Evolutionary conservation across 306 rosid species (phyloP).

Genomic region (Gillenia trifoliata): DNA sequence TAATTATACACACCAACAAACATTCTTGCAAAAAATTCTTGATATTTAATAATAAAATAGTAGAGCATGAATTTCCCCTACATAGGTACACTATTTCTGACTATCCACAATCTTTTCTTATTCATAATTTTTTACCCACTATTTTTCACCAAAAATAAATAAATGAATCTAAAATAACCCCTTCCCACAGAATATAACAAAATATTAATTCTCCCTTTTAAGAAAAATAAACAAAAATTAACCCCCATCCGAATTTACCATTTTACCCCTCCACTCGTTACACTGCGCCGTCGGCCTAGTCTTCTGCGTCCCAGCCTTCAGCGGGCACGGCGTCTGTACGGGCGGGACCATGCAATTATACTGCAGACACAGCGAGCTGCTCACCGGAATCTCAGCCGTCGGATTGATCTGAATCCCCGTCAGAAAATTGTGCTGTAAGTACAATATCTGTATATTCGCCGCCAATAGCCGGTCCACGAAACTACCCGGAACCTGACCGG

Average conservation of each 20-base stretch:
- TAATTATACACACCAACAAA: neutral
- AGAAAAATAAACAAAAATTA: neutral
- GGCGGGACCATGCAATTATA: constrained; percentile 98
- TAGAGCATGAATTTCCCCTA: neutral
- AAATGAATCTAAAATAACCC: constrained; percentile 24
- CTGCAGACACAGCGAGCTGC: constrained; percentile 87
- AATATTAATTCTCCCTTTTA: neutral
- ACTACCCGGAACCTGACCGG: constrained; percentile 71
- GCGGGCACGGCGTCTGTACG: constrained; percentile 77
- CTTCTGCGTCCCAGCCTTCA: constrained; percentile 68
- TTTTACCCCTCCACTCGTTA: constrained; percentile 53
- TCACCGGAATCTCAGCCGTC: constrained; percentile 89
- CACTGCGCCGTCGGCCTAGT: constrained; percentile 77
- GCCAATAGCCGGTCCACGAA: constrained; percentile 70
- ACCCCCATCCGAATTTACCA: constrained; percentile 12
- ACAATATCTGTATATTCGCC: constrained; percentile 63
- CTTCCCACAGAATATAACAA: neutral
- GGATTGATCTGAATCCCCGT: constrained; percentile 92
- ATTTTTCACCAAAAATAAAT: constrained; percentile 23
- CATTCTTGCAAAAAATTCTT: neutral
- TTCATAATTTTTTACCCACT: constrained; percentile 16
- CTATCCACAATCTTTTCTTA: constrained; percentile 55
- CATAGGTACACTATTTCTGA: constrained; percentile 8
- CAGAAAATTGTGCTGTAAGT: constrained; percentile 84
- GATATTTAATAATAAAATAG: neutral